Conservation (phyloP, 345 rosid species). For the Aquilaria yunnanensis region DNA sequence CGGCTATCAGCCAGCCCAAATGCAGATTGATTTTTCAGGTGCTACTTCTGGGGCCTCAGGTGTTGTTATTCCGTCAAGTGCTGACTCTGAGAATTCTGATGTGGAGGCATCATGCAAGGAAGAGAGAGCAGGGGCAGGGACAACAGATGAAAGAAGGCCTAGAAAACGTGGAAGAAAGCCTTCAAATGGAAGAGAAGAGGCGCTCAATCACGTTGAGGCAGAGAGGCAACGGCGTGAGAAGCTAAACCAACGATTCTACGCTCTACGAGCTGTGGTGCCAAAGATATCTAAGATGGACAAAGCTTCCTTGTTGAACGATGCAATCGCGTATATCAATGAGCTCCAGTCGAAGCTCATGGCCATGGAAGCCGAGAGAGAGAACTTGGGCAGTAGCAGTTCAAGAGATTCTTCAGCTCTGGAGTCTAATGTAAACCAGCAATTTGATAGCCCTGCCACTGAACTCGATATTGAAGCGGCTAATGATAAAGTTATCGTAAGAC, state of each 20-base stretch:
- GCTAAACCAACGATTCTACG: slow-evolving; percentile 91
- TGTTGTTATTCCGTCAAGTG: slow-evolving; percentile 30
- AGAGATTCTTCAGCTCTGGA: slow-evolving; percentile 31
- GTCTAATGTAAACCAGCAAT: slow-evolving; percentile 19
- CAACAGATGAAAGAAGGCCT: slow-evolving; percentile 63
- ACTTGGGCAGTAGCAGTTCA: slow-evolving; percentile 38
- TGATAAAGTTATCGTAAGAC: slow-evolving; percentile 65
- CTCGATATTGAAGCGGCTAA: slow-evolving; percentile 54
- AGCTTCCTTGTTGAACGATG: slow-evolving; percentile 91
- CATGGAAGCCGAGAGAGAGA: slow-evolving; percentile 70
- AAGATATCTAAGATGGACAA: slow-evolving; percentile 99
- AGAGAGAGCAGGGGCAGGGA: slow-evolving; percentile 24
- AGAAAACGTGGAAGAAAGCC: slow-evolving; percentile 96
- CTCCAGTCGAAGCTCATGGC: slow-evolving; percentile 77
- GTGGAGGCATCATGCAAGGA: slow-evolving; percentile 69
- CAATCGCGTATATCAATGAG: slow-evolving; percentile 89
- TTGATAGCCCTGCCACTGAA: slow-evolving; percentile 26
- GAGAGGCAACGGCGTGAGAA: slow-evolving; percentile 96
- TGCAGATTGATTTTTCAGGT: slow-evolving; percentile 70
- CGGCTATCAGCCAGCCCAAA: slow-evolving; percentile 45
- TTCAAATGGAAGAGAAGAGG: slow-evolving; percentile 95
- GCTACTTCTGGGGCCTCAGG: slow-evolving; percentile 52
- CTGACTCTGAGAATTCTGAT: slow-evolving; percentile 66
- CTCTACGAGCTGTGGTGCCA: slow-evolving; percentile 93
- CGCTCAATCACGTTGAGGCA: slow-evolving; percentile 96